A percentile compares a stretch with the other conserved stretches of the same genome.
Conservation (phyloP, 352 stramenopile species). For the Pythium guiyangense region DNA sequence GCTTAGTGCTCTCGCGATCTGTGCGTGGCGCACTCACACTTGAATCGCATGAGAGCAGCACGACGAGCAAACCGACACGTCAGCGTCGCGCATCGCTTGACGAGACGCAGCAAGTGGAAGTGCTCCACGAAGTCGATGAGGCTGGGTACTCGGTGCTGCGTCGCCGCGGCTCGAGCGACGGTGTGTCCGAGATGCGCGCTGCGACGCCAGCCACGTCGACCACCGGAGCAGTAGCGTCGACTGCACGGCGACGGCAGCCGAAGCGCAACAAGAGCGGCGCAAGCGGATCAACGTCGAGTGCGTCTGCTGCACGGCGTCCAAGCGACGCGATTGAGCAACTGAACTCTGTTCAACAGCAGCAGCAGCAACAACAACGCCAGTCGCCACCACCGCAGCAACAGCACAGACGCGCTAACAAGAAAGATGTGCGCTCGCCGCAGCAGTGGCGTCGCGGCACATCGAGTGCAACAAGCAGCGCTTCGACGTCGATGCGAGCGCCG, state of each 20-base stretch:
- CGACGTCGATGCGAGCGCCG: neutral
- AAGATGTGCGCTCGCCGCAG: constrained; percentile 4
- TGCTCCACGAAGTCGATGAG: constrained; percentile 23
- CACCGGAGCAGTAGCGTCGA: neutral
- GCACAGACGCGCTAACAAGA: constrained; percentile 3
- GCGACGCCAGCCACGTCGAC: neutral
- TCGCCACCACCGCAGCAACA: neutral
- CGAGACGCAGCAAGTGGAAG: constrained; percentile 1
- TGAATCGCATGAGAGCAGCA: neutral
- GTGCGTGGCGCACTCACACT: too few relatives aligned
- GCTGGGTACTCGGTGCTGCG: constrained; percentile 57
- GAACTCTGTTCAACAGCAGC: constrained; percentile 1
- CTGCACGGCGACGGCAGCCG: constrained; percentile 2
- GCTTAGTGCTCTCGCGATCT: too few relatives aligned
- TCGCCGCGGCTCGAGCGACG: constrained; percentile 14
- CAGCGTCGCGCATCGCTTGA: constrained; percentile 19
- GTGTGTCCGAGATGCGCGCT: constrained; percentile 4
- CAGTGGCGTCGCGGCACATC: constrained; percentile 1
- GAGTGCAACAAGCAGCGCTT: neutral
- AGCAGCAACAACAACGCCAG: constrained; percentile 4
- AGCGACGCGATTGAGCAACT: neutral
- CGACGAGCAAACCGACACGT: neutral
- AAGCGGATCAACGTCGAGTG: neutral
- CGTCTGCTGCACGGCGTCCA: neutral
- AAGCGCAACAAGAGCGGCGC: constrained; percentile 4